These are phyloP conservation scores for Quercus wislizeni DNA, from an alignment of 306 rosid species.

Conservation along the genomic window DNA sequence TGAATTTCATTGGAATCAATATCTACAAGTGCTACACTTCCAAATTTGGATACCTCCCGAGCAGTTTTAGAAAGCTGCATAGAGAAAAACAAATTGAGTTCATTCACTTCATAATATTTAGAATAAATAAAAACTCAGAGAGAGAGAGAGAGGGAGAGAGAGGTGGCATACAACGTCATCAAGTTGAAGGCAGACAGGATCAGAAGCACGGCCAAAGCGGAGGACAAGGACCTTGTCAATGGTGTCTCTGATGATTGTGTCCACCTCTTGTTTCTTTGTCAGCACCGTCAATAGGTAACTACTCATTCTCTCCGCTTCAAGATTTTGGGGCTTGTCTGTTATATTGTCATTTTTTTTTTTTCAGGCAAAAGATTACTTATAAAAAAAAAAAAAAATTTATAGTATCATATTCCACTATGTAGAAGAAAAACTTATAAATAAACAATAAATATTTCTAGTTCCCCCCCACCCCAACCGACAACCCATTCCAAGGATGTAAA, in stretches of 20 bases:
- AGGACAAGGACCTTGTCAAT: slow-evolving; percentile 83
- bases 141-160: neutral
- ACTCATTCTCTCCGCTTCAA: neutral
- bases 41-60: slow-evolving; percentile 81
- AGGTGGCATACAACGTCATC: slow-evolving; percentile 56
- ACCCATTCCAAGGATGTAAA: too few species aligned
- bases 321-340: too few species aligned
- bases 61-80: slow-evolving; percentile 74
- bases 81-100: neutral
- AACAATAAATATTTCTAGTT: slow-evolving; percentile 14
- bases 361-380: too few species aligned
- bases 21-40: slow-evolving; percentile 69
- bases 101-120: too few species aligned
- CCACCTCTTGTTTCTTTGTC: slow-evolving; percentile 65
- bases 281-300: slow-evolving; percentile 24
- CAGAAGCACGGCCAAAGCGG: slow-evolving; percentile 78
- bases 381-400: too few species aligned
- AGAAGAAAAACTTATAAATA: too few species aligned
- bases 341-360: too few species aligned
- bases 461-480: too few species aligned
- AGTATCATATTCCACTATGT: too few species aligned
- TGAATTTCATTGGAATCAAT: slow-evolving; percentile 70
- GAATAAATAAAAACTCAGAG: too few species aligned
- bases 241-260: slow-evolving; percentile 68
- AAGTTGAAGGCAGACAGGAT: slow-evolving; percentile 57